Evolutionary conservation across 1,284 basidiomycete species (phyloP).

Genomic region (Malassezia slooffiae): DNA sequence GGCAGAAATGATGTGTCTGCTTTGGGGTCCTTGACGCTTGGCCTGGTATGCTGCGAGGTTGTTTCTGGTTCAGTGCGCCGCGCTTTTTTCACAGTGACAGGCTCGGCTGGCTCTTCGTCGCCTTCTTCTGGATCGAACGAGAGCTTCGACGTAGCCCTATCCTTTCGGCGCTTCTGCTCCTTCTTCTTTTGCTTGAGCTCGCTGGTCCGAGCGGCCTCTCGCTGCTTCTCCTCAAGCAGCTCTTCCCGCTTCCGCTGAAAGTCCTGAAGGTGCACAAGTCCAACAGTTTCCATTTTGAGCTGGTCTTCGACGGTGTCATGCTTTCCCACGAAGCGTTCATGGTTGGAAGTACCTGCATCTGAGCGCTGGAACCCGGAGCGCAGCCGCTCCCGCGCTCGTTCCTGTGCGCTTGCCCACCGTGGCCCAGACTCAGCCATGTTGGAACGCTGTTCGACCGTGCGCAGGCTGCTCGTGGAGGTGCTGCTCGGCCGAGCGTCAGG

Average conservation of each 20-base stretch:
- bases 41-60: too few relatives aligned
- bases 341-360: too few relatives aligned
- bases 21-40: slow-evolving; percentile 69
- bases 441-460: too few relatives aligned
- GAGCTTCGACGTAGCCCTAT: slow-evolving; percentile 66
- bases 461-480: too few relatives aligned
- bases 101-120: slow-evolving; percentile 18
- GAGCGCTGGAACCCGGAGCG: too few relatives aligned
- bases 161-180: slow-evolving; percentile 79
- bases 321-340: slow-evolving; percentile 85
- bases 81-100: slow-evolving; percentile 10
- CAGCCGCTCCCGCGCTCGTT: too few relatives aligned
- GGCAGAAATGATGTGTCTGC: slow-evolving; percentile 98
- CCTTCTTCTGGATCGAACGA: slow-evolving; percentile 59
- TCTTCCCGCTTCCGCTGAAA: slow-evolving; percentile 66
- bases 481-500: too few relatives aligned
- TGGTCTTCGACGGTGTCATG: slow-evolving; percentile 89
- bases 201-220: slow-evolving; percentile 61
- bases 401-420: too few relatives aligned
- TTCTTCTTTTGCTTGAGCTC: slow-evolving; percentile 49
- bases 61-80: too few relatives aligned
- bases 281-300: slow-evolving; percentile 83
- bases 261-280: slow-evolving; percentile 81
- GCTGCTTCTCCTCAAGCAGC: slow-evolving; percentile 79
- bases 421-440: too few relatives aligned